A percentile compares a stretch with the other conserved stretches of the same genome.
Evolutionary conservation across 192 early-diverging fungal species (phyloP).

Genomic region (Gonapodya sp.): DNA sequence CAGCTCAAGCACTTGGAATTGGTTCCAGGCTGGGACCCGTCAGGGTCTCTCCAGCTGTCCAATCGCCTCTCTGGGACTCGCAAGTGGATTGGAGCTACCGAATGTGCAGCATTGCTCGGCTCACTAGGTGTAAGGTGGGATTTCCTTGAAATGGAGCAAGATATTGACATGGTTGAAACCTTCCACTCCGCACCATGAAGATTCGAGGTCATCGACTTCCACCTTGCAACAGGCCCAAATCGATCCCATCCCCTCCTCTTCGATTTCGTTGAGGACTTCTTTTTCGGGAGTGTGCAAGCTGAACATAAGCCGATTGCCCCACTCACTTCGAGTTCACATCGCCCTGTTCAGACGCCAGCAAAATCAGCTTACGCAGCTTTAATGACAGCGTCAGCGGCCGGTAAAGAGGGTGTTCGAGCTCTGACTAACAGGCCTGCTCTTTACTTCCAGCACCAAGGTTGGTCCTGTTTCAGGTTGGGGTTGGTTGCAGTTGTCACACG

Average conservation of each 20-base stretch:
- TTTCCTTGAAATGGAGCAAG: background rate
- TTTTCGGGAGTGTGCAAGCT: slow-evolving; percentile 23
- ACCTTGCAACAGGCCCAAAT: slow-evolving; percentile 38
- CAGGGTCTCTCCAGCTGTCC: slow-evolving; percentile 42
- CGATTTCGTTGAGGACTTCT: slow-evolving; percentile 48
- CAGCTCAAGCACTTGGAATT: background rate
- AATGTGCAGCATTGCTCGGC: slow-evolving; percentile 49
- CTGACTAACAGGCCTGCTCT: slow-evolving; percentile 35
- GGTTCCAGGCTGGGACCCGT: slow-evolving; percentile 37
- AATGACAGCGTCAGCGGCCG: slow-evolving; percentile 2
- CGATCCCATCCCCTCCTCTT: slow-evolving; percentile 45
- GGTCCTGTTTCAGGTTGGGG: no score
- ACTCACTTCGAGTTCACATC: no score
- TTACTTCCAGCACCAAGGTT: slow-evolving; percentile 57
- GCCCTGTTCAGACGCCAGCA: no score
- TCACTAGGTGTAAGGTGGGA: slow-evolving; percentile 40
- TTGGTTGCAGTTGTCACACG: no score
- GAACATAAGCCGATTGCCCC: background rate
- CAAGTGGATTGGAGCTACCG: slow-evolving; percentile 67
- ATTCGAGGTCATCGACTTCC: slow-evolving; percentile 55
- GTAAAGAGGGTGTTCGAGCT: slow-evolving; percentile 7
- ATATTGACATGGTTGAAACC: background rate
- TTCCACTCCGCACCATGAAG: background rate
- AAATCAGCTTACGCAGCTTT: slow-evolving; percentile 5
- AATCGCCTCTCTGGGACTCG: slow-evolving; percentile 40